Percentiles rank a stretch among this genome's conserved stretches.
Conservation (phyloP, 2,329 filamentous ascomycete species). For the Ceratocystis harringtonii region DNA sequence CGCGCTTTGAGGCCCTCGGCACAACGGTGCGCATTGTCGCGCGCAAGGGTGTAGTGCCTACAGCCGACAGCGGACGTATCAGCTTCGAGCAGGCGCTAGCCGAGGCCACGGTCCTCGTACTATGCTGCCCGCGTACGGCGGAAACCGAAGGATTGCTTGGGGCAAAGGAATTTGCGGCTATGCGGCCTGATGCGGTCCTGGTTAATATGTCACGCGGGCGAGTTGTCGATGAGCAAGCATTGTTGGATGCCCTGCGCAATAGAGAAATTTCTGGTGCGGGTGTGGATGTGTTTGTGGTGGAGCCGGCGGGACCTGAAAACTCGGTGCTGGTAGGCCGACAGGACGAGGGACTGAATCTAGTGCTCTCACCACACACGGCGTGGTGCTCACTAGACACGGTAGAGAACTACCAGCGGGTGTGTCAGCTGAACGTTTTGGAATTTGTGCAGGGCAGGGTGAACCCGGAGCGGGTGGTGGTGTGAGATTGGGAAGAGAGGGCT, state of each 20-base stretch:
- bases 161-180: conserved; percentile 28
- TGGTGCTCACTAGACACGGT: conserved; percentile 17
- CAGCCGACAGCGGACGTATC: not conserved
- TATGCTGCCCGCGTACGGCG: conserved; percentile 67
- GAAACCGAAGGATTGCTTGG: conserved; percentile 58
- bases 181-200: conserved; percentile 60
- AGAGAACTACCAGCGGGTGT: conserved; percentile 16
- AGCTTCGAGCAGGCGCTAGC: conserved; percentile 40
- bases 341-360: conserved; percentile 12
- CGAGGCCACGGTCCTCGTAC: conserved; percentile 59
- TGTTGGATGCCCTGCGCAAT: conserved; percentile 53
- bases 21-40: conserved; percentile 3
- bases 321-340: conserved; percentile 2
- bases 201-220: conserved; percentile 69
- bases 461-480: conserved; percentile 8
- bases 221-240: conserved; percentile 61
- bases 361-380: conserved; percentile 17
- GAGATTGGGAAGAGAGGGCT: not conserved
- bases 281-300: conserved; percentile 64
- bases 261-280: conserved; percentile 63
- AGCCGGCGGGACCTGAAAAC: conserved; percentile 40
- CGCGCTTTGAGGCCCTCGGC: conserved; percentile 6
- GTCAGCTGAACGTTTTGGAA: conserved; percentile 12
- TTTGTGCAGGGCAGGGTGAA: conserved; percentile 9
- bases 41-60: conserved; percentile 2